Evolutionary conservation across 225 moss, liverwort and hornwort species (phyloP), one percentile per base, ranked within the genome.

Genomic region (Bryoerythrophyllum caledonicum): DNA sequence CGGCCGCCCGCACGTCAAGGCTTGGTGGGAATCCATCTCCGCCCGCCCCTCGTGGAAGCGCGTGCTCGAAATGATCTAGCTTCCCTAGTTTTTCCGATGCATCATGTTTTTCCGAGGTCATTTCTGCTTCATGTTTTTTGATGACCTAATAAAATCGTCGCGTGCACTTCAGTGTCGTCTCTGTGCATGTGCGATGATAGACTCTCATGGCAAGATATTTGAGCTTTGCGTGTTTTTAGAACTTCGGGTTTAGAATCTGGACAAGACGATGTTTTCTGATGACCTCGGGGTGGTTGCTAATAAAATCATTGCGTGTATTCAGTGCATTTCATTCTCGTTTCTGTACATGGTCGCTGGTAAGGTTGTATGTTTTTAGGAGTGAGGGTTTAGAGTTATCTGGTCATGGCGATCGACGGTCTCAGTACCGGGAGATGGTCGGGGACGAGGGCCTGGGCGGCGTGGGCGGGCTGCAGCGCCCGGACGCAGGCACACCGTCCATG

Each of bases 11-110:
- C 82, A 83, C 37, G 79, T 94, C 62, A 65, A 82, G 67, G 83
- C 76, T 2, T 91, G 94, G 90, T 92, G 90, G 92, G 76, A 70
- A 30, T 67, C 76, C 20, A 87, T 91, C 55, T 78, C 79, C 60
- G 76, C 80, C 27, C 90, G 94, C 60, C 87, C 84, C 8, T 51
- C 87, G 1, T 90, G 86, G 86, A 79, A 82, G 60, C 74, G 87
- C 65, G 70, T 84, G 5, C 71, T 81, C 7, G 75, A 65, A 6
- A 75, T 82, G 66, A 66, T 79, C 71, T 75, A 46, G 73, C 25
- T 49, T 0, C 11, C 9, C 54, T 2, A 53, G 2, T 1, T 44
- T 15, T 44, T 12, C 44, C 44, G 13, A 5, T 44, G 44, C 15
- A 44, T 44, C 44, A 44, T 14, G 44, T 44, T 44, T 44, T 12